phyloP scores from a whole-genome alignment of 345 rosid genomes.

The Eucalyptus tenuipes region DNA sequence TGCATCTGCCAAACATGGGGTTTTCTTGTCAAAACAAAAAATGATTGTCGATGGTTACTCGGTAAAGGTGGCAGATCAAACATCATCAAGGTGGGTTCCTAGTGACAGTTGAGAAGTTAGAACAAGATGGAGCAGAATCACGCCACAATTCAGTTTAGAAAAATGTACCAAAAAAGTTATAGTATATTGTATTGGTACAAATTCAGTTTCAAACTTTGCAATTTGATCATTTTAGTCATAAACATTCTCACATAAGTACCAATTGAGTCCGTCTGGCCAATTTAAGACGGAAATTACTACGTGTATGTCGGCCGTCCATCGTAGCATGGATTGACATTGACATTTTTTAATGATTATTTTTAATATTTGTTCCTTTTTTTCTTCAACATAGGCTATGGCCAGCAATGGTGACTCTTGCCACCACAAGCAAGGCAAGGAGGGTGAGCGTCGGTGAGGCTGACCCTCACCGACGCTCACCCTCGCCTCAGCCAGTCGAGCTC shows the following conservation, averaged over 20 bases:
- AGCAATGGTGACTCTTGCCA: not conserved
- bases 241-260: too few relatives aligned
- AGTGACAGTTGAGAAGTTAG: not conserved
- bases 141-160: not conserved
- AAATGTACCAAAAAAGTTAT: too few relatives aligned
- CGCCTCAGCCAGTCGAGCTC: too few relatives aligned
- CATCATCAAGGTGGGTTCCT: not conserved
- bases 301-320: accelerated
- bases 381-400: not conserved
- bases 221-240: too few relatives aligned
- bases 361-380: too few relatives aligned
- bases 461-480: accelerated
- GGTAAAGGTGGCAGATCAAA: not conserved
- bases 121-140: not conserved
- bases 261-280: too few relatives aligned
- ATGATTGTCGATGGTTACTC: not conserved
- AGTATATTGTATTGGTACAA: accelerated
- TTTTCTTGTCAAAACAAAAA: not conserved
- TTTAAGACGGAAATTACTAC: too few relatives aligned
- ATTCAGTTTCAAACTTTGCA: too few relatives aligned
- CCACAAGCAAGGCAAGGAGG: too few relatives aligned
- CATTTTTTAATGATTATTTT: too few relatives aligned
- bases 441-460: too few relatives aligned
- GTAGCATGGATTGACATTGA: too few relatives aligned
- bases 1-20: not conserved